Conservation (phyloP, 768 basidiomycete species). For the Leccinum arenicola region DNA sequence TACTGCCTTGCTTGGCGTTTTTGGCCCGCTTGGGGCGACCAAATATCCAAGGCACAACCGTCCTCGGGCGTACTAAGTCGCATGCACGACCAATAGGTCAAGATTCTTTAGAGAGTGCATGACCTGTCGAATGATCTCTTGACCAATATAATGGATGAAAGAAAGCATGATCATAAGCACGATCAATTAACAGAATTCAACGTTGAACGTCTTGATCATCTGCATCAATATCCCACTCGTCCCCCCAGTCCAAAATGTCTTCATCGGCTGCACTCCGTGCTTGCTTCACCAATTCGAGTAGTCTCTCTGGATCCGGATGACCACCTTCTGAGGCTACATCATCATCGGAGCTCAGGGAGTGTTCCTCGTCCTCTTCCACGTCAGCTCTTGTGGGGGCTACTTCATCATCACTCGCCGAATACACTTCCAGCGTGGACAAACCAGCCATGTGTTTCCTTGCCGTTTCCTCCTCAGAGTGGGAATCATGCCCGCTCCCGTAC, state of each 20-base stretch:
- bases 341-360: slow-evolving; percentile 10
- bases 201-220: slow-evolving; percentile 6
- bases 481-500: slow-evolving; percentile 53
- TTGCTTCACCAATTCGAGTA: slow-evolving; percentile 26
- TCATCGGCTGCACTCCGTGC: slow-evolving; percentile 24
- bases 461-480: slow-evolving; percentile 29
- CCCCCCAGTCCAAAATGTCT: slow-evolving; percentile 32
- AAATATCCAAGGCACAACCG: slow-evolving; percentile 1
- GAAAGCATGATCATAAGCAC: not conserved
- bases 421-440: slow-evolving; percentile 23
- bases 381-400: not conserved
- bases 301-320: slow-evolving; percentile 15
- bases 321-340: slow-evolving; percentile 11
- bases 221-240: slow-evolving; percentile 25
- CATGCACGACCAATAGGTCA: not conserved
- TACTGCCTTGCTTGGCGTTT: not conserved
- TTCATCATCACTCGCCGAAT: slow-evolving; percentile 23
- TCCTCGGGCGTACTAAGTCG: not conserved
- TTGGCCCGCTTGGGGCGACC: not conserved
- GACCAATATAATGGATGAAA: not conserved
- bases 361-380: slow-evolving; percentile 19
- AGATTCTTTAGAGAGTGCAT: slow-evolving; percentile 4
- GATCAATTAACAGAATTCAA: not conserved
- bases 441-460: slow-evolving; percentile 5
- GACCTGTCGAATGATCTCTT: not conserved